Evolutionary conservation across 1,284 basidiomycete species (phyloP).

Genomic region (Entoloma clypeatum): DNA sequence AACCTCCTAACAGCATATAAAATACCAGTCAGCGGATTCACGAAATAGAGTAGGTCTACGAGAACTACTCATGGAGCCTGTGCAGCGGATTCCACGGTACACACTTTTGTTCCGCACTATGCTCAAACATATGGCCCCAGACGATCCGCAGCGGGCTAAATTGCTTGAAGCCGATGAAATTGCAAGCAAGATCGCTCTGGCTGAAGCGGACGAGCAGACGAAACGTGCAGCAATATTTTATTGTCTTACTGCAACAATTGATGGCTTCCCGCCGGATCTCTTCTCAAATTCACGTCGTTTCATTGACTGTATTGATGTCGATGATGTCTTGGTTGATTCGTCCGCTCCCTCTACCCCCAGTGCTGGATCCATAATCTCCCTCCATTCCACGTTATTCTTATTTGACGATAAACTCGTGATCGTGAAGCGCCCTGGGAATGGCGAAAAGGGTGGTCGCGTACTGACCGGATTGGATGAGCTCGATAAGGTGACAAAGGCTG

Average conservation of each 20-base stretch:
- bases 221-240: conserved; percentile 88
- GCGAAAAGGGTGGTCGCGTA: conserved; percentile 68
- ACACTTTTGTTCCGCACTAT: conserved; percentile 90
- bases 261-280: conserved; percentile 85
- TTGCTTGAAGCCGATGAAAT: conserved; percentile 85
- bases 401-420: conserved; percentile 96
- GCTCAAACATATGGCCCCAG: conserved; percentile 79
- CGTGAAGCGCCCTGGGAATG: conserved; percentile 77
- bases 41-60: conserved; percentile 86
- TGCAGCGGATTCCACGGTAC: conserved; percentile 97
- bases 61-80: conserved; percentile 98
- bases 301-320: conserved; percentile 92
- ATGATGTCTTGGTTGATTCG: conserved; percentile 68
- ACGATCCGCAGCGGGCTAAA: conserved; percentile 76
- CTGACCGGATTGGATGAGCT: conserved; percentile 86
- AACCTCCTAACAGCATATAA: conserved; percentile 61
- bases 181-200: conserved; percentile 87
- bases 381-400: conserved; percentile 89
- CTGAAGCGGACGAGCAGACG: conserved; percentile 90
- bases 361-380: conserved; percentile 36
- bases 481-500: conserved; percentile 68
- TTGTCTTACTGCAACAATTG: conserved; percentile 81
- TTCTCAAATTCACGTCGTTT: conserved; percentile 86
- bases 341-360: conserved; percentile 40
- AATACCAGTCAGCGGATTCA: conserved; percentile 81